Evolutionary conservation across 2,329 filamentous ascomycete genomes (phyloP), one percentile per base, ranked within the genome.

Genomic region (Neofusicoccum umdonicola): DNA sequence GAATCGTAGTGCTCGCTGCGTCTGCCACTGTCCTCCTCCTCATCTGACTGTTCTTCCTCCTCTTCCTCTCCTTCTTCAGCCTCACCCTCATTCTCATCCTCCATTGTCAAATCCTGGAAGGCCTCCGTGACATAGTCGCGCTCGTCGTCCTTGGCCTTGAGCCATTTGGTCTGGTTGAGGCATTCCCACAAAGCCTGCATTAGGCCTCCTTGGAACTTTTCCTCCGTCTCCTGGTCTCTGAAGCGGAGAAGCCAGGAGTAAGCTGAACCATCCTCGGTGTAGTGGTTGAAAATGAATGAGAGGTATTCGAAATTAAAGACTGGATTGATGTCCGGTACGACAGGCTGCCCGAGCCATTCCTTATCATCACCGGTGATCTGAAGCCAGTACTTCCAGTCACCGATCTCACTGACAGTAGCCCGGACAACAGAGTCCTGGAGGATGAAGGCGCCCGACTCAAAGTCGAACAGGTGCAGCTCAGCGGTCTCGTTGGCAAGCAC

Each of bases 271-370:
- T 97, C 92, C 41, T 89, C 85, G 13, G 90, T 86, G 76, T 97
- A 98, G 75, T 97, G 93, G 73, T 99, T 99, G 85, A 99, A 99
- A 73, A 99, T 97, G 76, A 98, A 98, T 0, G 94, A 98, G n/a
- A 97, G 84, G 72, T 94, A 98, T 77, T 99, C 95, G 69, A 97
- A 98, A 79, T 98, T 98, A 83, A 98, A 99, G 19, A 99, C 93
- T 0, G 95, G 95, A 71, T 98, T 98, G 77, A 98, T 92, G 70
- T 99, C 95, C 6, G 92, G 90, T 35, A 93, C 83, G 35, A 99
- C 87, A 2, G 90, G 85, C 68, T 96, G 91, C 22, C 93, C 93
- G 2, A 99, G 82, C 92, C 93, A 97, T 62, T 93, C 88, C 72
- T 88, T 88, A 39, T 91, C 87, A 44, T 86, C 83, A 67, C 90